phyloP scores from a whole-genome alignment of 1,284 basidiomycete genomes.

The Violaceomyces palustris region DNA sequence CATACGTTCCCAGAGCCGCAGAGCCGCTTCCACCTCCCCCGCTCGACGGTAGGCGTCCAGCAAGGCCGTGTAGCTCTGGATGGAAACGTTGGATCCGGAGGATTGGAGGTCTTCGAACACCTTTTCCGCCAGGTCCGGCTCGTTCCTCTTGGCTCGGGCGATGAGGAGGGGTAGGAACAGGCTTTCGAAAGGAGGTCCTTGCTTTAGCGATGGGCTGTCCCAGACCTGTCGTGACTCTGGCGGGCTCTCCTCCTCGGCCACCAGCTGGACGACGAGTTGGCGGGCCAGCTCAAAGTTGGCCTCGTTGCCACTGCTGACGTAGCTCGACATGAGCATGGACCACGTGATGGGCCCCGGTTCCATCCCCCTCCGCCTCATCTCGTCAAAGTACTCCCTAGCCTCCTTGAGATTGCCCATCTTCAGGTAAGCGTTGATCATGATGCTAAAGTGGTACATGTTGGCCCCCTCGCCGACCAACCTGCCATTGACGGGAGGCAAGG shows the following conservation, averaged over 20 bases:
- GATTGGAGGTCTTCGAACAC: conserved; percentile 60
- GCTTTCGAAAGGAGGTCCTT: conserved; percentile 19
- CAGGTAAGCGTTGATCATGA: conserved; percentile 75
- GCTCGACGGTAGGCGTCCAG: conserved; percentile 71
- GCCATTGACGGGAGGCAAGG: conserved; percentile 9
- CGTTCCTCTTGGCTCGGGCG: conserved; percentile 58
- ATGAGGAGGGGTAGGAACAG: conserved; percentile 66
- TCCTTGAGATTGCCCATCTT: conserved; percentile 59
- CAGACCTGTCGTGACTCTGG: too few species aligned
- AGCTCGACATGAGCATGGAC: conserved; percentile 58
- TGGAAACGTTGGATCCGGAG: conserved; percentile 60
- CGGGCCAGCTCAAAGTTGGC: conserved; percentile 28
- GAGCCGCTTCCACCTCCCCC: conserved; percentile 61
- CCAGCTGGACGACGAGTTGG: conserved; percentile 28
- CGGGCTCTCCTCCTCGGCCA: conserved; percentile 10
- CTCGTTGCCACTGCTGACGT: conserved; percentile 32
- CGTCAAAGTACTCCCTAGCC: conserved; percentile 68
- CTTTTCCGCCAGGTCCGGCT: conserved; percentile 61
- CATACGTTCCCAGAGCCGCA: conserved; percentile 68
- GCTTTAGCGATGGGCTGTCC: conserved; percentile 7
- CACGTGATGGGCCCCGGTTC: conserved; percentile 69
- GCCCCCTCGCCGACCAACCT: conserved; percentile 33
- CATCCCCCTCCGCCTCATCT: conserved; percentile 68
- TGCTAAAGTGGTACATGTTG: conserved; percentile 67
- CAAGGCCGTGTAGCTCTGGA: conserved; percentile 65